Evolutionary conservation across 257 asterid genomes (phyloP).

Genomic region (Hygrophila difformis): DNA sequence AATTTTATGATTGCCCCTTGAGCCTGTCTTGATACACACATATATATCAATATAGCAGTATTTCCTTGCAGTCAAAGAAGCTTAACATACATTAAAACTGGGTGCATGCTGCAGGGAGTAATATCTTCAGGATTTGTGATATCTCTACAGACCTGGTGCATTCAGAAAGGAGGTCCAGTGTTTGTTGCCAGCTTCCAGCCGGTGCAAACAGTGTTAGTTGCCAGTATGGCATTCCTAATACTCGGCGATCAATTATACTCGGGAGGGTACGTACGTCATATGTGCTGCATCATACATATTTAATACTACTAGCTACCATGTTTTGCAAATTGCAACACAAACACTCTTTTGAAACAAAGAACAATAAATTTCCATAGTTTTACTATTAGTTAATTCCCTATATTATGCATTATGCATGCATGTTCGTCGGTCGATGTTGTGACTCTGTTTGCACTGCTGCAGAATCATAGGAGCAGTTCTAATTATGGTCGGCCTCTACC

Average conservation of each 20-base stretch:
- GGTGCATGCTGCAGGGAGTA: constrained; percentile 43
- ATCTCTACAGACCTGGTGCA: constrained; percentile 82
- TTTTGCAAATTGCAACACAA: too few species aligned
- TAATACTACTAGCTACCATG: too few species aligned
- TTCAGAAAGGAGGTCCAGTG: constrained; percentile 91
- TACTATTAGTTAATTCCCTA: too few species aligned
- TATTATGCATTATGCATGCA: constrained; percentile 1
- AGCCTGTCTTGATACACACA: too few species aligned
- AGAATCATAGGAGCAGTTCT: constrained; percentile 71
- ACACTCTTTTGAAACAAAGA: too few species aligned
- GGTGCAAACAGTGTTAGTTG: constrained; percentile 75
- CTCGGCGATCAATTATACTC: constrained; percentile 67
- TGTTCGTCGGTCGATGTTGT: too few species aligned
- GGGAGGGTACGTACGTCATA: constrained; percentile 67
- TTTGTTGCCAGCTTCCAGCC: constrained; percentile 89
- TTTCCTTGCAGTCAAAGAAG: too few species aligned
- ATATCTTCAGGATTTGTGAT: constrained; percentile 78
- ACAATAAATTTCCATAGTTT: too few species aligned
- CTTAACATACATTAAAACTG: not conserved
- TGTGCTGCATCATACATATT: too few species aligned
- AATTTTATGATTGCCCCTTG: too few species aligned
- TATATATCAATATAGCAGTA: too few species aligned
- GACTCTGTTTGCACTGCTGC: constrained; percentile 21
- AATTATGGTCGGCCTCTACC: constrained; percentile 59
- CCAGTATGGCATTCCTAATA: constrained; percentile 62